Evolutionary conservation across 2,329 filamentous ascomycete genomes (phyloP), one percentile per base, ranked within the genome.

Genomic region (Alternaria viburni): DNA sequence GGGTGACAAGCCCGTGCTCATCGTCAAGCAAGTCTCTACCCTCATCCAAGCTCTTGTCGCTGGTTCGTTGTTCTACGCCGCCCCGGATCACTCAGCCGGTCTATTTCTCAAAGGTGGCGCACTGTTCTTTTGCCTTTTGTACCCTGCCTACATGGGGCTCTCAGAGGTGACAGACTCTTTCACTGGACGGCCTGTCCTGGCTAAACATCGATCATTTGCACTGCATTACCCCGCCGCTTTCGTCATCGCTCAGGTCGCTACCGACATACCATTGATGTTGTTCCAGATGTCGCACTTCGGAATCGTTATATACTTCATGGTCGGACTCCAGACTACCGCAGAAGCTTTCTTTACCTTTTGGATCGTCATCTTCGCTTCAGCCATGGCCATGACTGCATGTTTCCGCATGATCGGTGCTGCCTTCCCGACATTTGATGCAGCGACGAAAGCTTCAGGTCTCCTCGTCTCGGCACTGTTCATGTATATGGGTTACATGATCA

Each of bases 171-270:
- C 69, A 4, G 73, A 72, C 21, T 69, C 88, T 0, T 91, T 90
- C 69, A 81, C 77, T 15, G 88, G 88, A 23, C 83, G 89, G 25
- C 91, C 91, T 1, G 94, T 97, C 70, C 90, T 97, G 58, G 92
- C 96, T 72, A 97, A 97, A 76, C 93, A 97, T 70, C 81, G 85
- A 57, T 87, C 89, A 47, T 97, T 96, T 74, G 93, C 93, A 17
- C 85, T 97, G 21, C 96, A 96, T 73, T 92, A 96, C 72, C 93
- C 93, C 0, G 92, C 90, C 6, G 91, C 93, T 91, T 72, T 82
- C 86, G 6, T 84, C 93, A 68, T 81, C 86, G 26, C 96, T 93
- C 84, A 94, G 93, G 77, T 66, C 91, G 25, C 80, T 17, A 81
- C 82, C 10, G 85, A 87, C 64, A 79, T 86, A 2, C 85, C 87